phyloP scores from a whole-genome alignment of 257 asterid species.

The Hygrophila difformis region DNA sequence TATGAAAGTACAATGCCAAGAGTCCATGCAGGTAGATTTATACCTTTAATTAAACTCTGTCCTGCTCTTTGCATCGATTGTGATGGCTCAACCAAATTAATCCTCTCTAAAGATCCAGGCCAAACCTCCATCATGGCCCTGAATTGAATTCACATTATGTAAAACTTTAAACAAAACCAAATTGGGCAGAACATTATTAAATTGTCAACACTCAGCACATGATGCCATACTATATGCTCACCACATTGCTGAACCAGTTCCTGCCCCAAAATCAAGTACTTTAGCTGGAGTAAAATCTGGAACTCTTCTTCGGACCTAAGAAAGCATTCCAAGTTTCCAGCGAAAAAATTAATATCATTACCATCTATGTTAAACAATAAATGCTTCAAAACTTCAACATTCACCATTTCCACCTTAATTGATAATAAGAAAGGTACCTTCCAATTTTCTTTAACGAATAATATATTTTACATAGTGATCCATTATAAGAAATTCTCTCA shows the following conservation, averaged over 20 bases:
- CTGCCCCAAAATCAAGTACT: constrained; percentile 96
- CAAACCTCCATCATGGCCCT: constrained; percentile 97
- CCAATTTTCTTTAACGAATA: no score
- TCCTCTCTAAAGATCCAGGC: constrained; percentile 64
- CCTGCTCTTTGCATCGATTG: constrained; percentile 98
- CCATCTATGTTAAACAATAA: no score
- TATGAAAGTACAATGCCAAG: no score
- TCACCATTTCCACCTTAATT: no score
- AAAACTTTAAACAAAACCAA: background rate
- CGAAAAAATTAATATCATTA: no score
- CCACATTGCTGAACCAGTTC: constrained; percentile 98
- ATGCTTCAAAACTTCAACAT: no score
- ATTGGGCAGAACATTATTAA: background rate
- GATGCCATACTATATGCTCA: constrained; percentile 24
- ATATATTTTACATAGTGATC: background rate
- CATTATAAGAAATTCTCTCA: no score
- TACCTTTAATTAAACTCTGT: constrained; percentile 69
- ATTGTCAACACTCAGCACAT: constrained; percentile 4
- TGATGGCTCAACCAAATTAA: constrained; percentile 94
- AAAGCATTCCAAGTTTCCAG: constrained; percentile 20
- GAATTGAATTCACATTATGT: constrained; percentile 9
- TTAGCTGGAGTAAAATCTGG: constrained; percentile 76
- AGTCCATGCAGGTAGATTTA: background rate
- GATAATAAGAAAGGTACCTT: no score
- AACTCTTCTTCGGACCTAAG: constrained; percentile 69